phyloP scores from a whole-genome alignment of 1,139 yeast genomes.

The Zygosaccharomyces sapae region DNA sequence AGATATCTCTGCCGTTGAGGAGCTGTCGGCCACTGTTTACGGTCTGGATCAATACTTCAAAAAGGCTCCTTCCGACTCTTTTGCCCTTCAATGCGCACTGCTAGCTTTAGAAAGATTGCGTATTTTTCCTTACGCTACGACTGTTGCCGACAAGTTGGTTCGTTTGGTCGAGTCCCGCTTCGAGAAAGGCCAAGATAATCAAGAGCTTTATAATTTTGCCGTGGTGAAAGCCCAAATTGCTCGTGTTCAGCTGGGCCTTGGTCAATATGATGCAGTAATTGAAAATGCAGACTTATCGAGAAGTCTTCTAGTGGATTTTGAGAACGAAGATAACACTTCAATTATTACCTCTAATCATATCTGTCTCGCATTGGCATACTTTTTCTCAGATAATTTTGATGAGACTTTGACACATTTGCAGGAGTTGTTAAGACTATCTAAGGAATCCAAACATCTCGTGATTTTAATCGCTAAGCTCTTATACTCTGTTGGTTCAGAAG shows the following conservation, averaged over 20 bases:
- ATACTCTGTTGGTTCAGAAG: slow-evolving; percentile 65
- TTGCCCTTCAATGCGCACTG: slow-evolving; percentile 59
- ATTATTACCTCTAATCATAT: slow-evolving; percentile 55
- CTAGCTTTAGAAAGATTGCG: slow-evolving; percentile 68
- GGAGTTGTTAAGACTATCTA: slow-evolving; percentile 52
- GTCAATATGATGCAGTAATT: slow-evolving; percentile 53
- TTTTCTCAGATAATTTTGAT: slow-evolving; percentile 58
- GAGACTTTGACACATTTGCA: slow-evolving; percentile 65
- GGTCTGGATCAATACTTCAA: slow-evolving; percentile 73
- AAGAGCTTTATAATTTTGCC: slow-evolving; percentile 49
- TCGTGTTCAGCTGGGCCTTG: slow-evolving; percentile 60
- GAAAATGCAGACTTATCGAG: slow-evolving; percentile 58
- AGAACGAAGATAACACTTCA: slow-evolving; percentile 32
- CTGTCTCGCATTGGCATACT: slow-evolving; percentile 65
- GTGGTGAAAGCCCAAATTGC: slow-evolving; percentile 65
- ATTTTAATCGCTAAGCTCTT: slow-evolving; percentile 73
- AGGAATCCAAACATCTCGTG: slow-evolving; percentile 58
- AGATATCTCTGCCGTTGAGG: slow-evolving; percentile 58
- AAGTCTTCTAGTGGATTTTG: slow-evolving; percentile 46
- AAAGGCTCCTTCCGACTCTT: slow-evolving; percentile 57
- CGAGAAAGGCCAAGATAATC: slow-evolving; percentile 52
- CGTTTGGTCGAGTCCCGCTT: slow-evolving; percentile 52
- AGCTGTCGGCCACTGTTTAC: slow-evolving; percentile 59
- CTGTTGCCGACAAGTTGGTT: slow-evolving; percentile 49
- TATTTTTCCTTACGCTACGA: slow-evolving; percentile 41